A percentile compares a stretch with the other conserved stretches of the same genome.
Conservation (phyloP, 2,329 filamentous ascomycete species). For the Aspergillus pseudonomiae region DNA sequence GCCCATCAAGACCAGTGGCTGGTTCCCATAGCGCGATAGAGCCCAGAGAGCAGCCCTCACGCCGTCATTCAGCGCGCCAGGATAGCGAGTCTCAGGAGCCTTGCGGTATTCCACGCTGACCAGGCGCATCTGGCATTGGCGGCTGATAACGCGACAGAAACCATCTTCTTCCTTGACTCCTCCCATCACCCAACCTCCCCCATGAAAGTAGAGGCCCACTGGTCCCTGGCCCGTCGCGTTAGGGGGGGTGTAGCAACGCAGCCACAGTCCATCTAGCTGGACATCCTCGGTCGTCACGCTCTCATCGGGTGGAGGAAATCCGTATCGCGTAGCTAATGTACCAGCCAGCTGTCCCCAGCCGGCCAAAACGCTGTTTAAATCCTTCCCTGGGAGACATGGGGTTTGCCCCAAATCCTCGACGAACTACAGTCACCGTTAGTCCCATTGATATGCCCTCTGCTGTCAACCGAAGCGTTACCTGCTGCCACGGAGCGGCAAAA, state of each 20-base stretch:
- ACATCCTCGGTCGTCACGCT: constrained; percentile 9
- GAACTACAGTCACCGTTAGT: too few relatives aligned
- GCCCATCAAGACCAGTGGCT: too few relatives aligned
- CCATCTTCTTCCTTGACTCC: constrained; percentile 14
- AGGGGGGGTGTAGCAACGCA: constrained; percentile 10
- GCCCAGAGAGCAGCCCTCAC: background rate
- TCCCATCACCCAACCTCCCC: constrained; percentile 20
- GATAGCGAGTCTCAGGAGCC: constrained; percentile 24
- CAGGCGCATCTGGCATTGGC: background rate
- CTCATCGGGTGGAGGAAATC: background rate
- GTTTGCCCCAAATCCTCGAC: too few relatives aligned
- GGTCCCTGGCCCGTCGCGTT: constrained; percentile 38
- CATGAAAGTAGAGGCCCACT: constrained; percentile 38
- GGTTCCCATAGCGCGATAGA: too few relatives aligned
- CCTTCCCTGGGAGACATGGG: too few relatives aligned
- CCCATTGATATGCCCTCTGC: too few relatives aligned
- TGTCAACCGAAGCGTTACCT: too few relatives aligned
- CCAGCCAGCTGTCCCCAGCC: too few relatives aligned
- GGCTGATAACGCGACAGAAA: constrained; percentile 7
- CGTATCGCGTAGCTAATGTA: too few relatives aligned
- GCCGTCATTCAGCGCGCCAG: constrained; percentile 18
- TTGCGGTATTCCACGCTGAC: constrained; percentile 19
- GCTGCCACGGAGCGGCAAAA: too few relatives aligned
- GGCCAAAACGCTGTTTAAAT: too few relatives aligned
- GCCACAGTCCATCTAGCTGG: background rate